Conservation (phyloP, 805 yeast species). For the Ogataea glucozyma region DNA sequence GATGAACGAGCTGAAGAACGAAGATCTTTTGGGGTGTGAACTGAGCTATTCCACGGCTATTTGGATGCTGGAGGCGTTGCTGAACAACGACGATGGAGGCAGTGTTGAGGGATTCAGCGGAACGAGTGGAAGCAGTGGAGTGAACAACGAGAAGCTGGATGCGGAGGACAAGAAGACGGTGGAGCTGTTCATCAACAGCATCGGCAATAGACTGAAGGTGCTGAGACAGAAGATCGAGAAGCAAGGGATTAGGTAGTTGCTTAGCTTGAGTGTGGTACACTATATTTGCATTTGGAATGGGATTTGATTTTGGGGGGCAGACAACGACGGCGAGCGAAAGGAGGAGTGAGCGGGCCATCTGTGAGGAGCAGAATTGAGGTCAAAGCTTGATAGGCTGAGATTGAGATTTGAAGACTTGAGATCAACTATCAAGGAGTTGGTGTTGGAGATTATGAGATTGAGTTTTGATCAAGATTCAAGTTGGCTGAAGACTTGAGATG, state of each 20-base stretch:
- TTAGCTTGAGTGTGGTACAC: not conserved
- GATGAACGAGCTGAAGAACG: conserved; percentile 75
- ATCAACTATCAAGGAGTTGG: too few species aligned
- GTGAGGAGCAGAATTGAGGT: too few species aligned
- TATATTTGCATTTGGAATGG: conserved; percentile 4
- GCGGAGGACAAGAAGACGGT: conserved; percentile 73
- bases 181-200: conserved; percentile 77
- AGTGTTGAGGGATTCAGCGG: conserved; percentile 28
- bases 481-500: too few species aligned
- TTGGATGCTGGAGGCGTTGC: conserved; percentile 91
- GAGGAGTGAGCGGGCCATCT: too few species aligned
- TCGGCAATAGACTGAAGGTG: conserved; percentile 75
- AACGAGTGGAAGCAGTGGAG: conserved; percentile 23
- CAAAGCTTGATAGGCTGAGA: too few species aligned
- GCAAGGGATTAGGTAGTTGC: conserved; percentile 19
- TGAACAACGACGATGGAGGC: conserved; percentile 43
- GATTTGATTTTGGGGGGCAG: not conserved
- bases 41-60: conserved; percentile 85
- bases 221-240: conserved; percentile 59
- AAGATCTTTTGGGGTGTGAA: conserved; percentile 76
- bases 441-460: too few species aligned
- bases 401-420: too few species aligned
- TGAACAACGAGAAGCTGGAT: conserved; percentile 53
- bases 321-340: too few species aligned
- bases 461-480: too few species aligned